phyloP scores from a whole-genome alignment of 1,284 basidiomycete genomes.

The Singerocomus inundabilis region DNA sequence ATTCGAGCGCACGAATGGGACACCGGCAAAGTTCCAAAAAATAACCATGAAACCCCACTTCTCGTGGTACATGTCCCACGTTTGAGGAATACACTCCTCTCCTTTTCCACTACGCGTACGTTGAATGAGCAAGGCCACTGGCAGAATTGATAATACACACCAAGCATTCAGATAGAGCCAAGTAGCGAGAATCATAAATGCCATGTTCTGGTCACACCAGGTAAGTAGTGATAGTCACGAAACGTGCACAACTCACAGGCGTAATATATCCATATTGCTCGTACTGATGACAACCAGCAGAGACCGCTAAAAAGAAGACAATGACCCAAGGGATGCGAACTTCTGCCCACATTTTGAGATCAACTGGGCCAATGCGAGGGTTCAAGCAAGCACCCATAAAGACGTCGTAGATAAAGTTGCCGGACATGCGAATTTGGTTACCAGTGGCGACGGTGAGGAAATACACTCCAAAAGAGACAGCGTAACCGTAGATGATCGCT shows the following conservation, averaged over 20 bases:
- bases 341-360: constrained; percentile 99
- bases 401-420: constrained; percentile 91
- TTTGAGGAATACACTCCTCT: constrained; percentile 98
- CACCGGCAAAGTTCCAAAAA: constrained; percentile 98
- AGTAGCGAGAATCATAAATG: constrained; percentile 94
- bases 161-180: constrained; percentile 98
- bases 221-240: neutral
- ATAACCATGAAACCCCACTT: constrained; percentile 97
- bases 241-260: constrained; percentile 53
- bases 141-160: constrained; percentile 37
- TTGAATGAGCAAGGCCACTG: neutral
- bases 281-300: constrained; percentile 95
- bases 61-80: constrained; percentile 99
- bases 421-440: constrained; percentile 88
- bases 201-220: constrained; percentile 73
- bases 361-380: constrained; percentile 90
- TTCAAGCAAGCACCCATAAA: constrained; percentile 97
- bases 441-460: constrained; percentile 76
- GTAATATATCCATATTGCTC: constrained; percentile 91
- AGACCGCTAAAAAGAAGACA: constrained; percentile 90
- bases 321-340: constrained; percentile 98
- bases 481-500: constrained; percentile 89
- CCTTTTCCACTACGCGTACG: constrained; percentile 61
- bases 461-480: constrained; percentile 79
- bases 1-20: constrained; percentile 65